phyloP scores from a whole-genome alignment of 768 basidiomycete species.

The Guyanaporus albipodus region DNA sequence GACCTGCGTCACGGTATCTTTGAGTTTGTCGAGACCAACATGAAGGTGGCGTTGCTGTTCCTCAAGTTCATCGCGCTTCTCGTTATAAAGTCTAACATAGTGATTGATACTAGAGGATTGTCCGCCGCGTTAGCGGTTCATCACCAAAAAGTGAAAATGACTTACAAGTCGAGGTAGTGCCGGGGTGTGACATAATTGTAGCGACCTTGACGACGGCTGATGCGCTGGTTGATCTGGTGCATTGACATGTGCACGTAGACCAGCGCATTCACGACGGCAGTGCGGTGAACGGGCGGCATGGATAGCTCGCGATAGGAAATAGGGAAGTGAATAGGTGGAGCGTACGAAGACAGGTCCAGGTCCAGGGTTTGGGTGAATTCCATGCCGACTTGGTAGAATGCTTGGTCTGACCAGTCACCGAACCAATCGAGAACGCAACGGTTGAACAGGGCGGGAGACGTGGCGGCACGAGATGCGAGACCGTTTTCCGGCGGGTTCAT shows the following conservation, averaged over 20 bases:
- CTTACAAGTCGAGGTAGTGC: conserved; percentile 98
- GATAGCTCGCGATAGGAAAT: conserved; percentile 80
- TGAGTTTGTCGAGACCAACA: conserved; percentile 94
- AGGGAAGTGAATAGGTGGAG: conserved; percentile 79
- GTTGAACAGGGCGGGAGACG: conserved; percentile 97
- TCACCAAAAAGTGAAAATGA: conserved; percentile 15
- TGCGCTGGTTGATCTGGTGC: conserved; percentile 82
- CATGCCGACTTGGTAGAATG: conserved; percentile 96
- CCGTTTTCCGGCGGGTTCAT: conserved; percentile 99
- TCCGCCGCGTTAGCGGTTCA: conserved; percentile 3
- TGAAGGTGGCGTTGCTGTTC: conserved; percentile 99
- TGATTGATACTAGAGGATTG: conserved; percentile 79
- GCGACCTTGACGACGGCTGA: conserved; percentile 90
- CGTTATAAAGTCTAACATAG: conserved; percentile 90
- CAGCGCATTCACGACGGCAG: conserved; percentile 88
- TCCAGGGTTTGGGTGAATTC: conserved; percentile 95
- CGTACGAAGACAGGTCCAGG: conserved; percentile 81
- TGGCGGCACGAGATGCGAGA: conserved; percentile 91
- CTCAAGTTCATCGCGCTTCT: conserved; percentile 96
- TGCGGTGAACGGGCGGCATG: conserved; percentile 86
- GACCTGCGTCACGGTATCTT: conserved; percentile 93
- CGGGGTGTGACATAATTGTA: conserved; percentile 97
- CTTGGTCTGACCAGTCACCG: conserved; percentile 98
- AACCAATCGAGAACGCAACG: conserved; percentile 99
- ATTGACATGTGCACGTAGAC: conserved; percentile 89